A percentile compares a stretch with the other conserved stretches of the same genome.
Evolutionary conservation across 1,139 yeast species (phyloP).

Genomic region (Debaryomycetaceae sp.): DNA sequence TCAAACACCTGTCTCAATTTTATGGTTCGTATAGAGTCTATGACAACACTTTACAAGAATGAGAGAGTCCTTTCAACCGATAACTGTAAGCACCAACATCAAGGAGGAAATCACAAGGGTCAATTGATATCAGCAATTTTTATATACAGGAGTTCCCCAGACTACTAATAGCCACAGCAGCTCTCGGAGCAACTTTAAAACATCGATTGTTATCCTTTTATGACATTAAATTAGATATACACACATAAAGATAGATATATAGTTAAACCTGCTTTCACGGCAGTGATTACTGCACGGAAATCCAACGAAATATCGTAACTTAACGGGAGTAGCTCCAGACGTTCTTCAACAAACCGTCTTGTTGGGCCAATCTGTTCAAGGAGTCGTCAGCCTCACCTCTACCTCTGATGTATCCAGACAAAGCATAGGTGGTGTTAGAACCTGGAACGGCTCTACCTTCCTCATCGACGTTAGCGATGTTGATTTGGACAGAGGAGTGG

Average conservation of each 20-base stretch:
- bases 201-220: conserved; percentile 2
- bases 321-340: conserved; percentile 99
- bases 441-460: conserved; percentile 95
- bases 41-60: too few species aligned
- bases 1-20: too few species aligned
- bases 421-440: conserved; percentile 91
- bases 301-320: conserved; percentile 20
- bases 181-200: neutral
- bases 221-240: conserved; percentile 18
- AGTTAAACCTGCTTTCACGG: conserved; percentile 3
- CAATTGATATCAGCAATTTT: neutral
- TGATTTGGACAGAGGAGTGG: conserved; percentile 93
- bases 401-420: conserved; percentile 86
- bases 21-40: too few species aligned
- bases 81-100: too few species aligned
- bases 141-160: neutral
- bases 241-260: conserved; percentile 11
- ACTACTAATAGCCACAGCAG: neutral
- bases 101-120: neutral
- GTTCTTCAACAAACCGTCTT: conserved; percentile 96
- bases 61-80: too few species aligned
- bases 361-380: conserved; percentile 98
- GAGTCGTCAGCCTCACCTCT: conserved; percentile 96
- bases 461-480: conserved; percentile 67
- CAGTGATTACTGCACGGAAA: conserved; percentile 1